phyloP scores from a whole-genome alignment of 1,284 basidiomycete species.

The Ceraceosorus guamensis region DNA sequence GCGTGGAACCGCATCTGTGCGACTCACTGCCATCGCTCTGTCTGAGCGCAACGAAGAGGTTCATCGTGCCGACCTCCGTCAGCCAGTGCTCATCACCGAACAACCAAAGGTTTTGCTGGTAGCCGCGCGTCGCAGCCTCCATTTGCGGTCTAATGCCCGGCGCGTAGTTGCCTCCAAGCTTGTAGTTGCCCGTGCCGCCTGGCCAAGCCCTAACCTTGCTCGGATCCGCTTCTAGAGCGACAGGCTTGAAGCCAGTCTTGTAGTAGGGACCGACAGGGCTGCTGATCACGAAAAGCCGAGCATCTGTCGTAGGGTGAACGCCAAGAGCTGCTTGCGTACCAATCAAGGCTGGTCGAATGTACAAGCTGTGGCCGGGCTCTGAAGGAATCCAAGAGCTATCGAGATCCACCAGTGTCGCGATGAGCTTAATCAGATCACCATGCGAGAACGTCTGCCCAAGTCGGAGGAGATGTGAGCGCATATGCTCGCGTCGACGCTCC shows the following conservation, averaged over 20 bases:
- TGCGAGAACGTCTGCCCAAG: slow-evolving; percentile 72
- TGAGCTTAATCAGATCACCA: slow-evolving; percentile 68
- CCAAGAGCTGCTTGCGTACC: slow-evolving; percentile 84
- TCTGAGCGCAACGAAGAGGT: slow-evolving; percentile 80
- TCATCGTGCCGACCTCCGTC: slow-evolving; percentile 73
- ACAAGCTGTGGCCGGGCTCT: slow-evolving; percentile 81
- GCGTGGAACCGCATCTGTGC: slow-evolving; percentile 33
- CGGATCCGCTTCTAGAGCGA: slow-evolving; percentile 82
- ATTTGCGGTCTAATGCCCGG: slow-evolving; percentile 61
- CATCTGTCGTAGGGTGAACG: slow-evolving; percentile 77
- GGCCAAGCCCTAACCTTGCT: slow-evolving; percentile 60
- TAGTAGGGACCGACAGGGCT: slow-evolving; percentile 82
- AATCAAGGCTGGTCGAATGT: slow-evolving; percentile 76
- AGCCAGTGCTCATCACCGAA: slow-evolving; percentile 53
- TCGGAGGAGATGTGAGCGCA: too few relatives aligned
- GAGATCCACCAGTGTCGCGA: slow-evolving; percentile 77
- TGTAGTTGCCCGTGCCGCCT: slow-evolving; percentile 43
- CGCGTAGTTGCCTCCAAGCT: slow-evolving; percentile 47
- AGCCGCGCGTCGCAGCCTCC: slow-evolving; percentile 72
- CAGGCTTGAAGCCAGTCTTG: slow-evolving; percentile 88
- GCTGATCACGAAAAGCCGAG: slow-evolving; percentile 82
- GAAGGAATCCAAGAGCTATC: slow-evolving; percentile 91
- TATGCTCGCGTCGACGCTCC: too few relatives aligned
- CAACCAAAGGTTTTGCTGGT: slow-evolving; percentile 92
- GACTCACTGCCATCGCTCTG: slow-evolving; percentile 67